phyloP scores from a whole-genome alignment of 2,329 filamentous ascomycete genomes.

The Cryphonectria naterciae region DNA sequence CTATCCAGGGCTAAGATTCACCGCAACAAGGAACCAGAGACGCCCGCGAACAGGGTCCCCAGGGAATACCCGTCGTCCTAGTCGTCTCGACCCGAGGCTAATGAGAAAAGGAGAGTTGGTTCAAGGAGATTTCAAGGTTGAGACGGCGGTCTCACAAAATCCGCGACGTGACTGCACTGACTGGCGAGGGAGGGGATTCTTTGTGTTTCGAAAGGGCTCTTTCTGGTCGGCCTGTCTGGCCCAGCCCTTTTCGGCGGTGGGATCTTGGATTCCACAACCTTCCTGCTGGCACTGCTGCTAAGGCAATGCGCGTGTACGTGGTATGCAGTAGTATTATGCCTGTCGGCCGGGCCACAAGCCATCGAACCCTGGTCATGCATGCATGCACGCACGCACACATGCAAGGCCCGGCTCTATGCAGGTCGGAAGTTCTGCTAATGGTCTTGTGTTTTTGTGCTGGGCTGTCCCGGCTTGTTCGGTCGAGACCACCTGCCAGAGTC shows the following conservation, averaged over 20 bases:
- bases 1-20: slow-evolving; percentile 5
- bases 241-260: not conserved
- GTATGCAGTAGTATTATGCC: not conserved
- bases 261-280: not conserved
- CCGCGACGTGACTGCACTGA: not conserved
- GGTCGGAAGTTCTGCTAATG: slow-evolving; percentile 1
- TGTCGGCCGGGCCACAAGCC: slow-evolving; percentile 2
- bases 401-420: not conserved
- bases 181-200: not conserved
- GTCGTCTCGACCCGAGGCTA: not conserved
- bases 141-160: not conserved
- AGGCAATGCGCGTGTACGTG: not conserved
- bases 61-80: slow-evolving; percentile 10
- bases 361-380: not conserved
- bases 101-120: not conserved
- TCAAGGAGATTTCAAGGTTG: not conserved
- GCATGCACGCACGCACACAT: not conserved
- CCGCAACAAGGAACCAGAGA: slow-evolving; percentile 13
- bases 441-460: not conserved
- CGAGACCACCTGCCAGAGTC: not conserved
- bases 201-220: slow-evolving; percentile 2
- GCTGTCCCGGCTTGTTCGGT: not conserved
- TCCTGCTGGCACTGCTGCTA: not conserved
- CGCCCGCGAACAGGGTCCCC: not conserved
- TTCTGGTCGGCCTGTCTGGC: not conserved